Evolutionary conservation across 1,284 basidiomycete species (phyloP), one percentile per base, ranked within the genome.

Genomic region (Ceratobasidium sp.): DNA sequence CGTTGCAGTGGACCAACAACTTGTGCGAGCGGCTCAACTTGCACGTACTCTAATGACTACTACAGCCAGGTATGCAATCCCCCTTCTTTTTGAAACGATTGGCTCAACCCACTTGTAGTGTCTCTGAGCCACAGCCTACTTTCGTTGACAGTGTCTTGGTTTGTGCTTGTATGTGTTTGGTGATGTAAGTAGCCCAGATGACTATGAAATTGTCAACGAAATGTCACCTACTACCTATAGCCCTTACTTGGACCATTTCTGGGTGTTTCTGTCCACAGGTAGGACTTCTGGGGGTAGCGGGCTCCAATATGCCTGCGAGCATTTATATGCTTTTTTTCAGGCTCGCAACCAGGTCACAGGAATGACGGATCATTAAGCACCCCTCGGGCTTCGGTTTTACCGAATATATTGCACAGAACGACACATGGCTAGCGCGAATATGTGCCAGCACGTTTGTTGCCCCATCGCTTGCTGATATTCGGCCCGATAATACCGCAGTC

Each of bases 1-100:
- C 18, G 38, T 18, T 65, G 7, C 50, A 75, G 73, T 44, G 73
- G 73, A 10, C 48, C 73, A 12, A 75, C 73, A 10, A 55, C 73
- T 41, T 75, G 73, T n/a, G 73, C 54, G 12, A 46, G 46, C 23
- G 73, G 73, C 8, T 52, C 60, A 35, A 66, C 62, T 48, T 75
- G 73, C 35, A 75, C 73, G 2, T 64, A 41, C 23, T 75, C 73
- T 33, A 75, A 65, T 20, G 7, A 48, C 8, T 75, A 35, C 20
- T 75, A 75, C 38, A 75, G 73, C 35, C 73, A 75, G 60, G 73
- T 75, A 65, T 3, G 59, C 23, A 18, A 3, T 18, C 27, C 23
- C 3, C n/a, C n/a, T 60, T 14, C 35, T 12, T 5, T 20, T 60
- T 3, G 6, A 35, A 16, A 20, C 23, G 7, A n/a, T 48, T 48